Conservation (phyloP, 371 early-diverging fungal species). For the Cokeromyces recurvatus region DNA sequence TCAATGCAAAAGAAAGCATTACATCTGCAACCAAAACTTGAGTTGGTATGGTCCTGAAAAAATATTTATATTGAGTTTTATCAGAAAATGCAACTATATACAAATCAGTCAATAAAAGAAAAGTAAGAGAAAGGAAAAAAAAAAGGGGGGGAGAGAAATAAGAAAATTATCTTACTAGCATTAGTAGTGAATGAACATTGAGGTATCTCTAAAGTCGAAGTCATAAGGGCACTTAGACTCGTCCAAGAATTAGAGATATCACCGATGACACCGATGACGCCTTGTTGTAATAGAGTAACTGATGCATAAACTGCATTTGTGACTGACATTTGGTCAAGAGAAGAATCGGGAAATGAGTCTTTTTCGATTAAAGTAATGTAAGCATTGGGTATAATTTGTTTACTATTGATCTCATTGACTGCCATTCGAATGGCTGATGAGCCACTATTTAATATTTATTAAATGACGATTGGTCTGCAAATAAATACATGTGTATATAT, state of each 20-base stretch:
- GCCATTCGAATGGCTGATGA: conserved; percentile 60
- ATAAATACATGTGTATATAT: too few species aligned
- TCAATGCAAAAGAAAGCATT: conserved; percentile 36
- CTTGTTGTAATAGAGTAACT: conserved; percentile 50
- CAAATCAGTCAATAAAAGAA: neutral
- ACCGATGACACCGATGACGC: conserved; percentile 54
- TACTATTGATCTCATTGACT: conserved; percentile 51
- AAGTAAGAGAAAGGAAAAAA: too few species aligned
- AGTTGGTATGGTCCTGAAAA: conserved; percentile 54
- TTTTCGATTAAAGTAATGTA: conserved; percentile 56
- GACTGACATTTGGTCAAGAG: conserved; percentile 39
- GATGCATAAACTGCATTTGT: conserved; percentile 59
- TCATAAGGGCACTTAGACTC: conserved; percentile 49
- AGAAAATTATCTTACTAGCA: conserved; percentile 25
- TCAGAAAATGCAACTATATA: conserved; percentile 38
- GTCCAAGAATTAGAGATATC: conserved; percentile 54
- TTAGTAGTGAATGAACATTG: conserved; percentile 54
- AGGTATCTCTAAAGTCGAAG: conserved; percentile 45
- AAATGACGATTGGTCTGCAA: conserved; percentile 5
- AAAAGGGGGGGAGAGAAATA: too few species aligned
- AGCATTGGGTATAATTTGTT: conserved; percentile 50
- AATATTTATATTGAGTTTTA: conserved; percentile 39
- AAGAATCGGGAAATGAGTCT: conserved; percentile 52
- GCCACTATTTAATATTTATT: conserved; percentile 34
- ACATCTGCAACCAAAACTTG: conserved; percentile 42